Percentiles rank a stretch among this genome's conserved stretches.
These are phyloP conservation scores for Penicillium herquei DNA, from an alignment of 495 filamentous ascomycete genomes.

Conservation along the genomic window DNA sequence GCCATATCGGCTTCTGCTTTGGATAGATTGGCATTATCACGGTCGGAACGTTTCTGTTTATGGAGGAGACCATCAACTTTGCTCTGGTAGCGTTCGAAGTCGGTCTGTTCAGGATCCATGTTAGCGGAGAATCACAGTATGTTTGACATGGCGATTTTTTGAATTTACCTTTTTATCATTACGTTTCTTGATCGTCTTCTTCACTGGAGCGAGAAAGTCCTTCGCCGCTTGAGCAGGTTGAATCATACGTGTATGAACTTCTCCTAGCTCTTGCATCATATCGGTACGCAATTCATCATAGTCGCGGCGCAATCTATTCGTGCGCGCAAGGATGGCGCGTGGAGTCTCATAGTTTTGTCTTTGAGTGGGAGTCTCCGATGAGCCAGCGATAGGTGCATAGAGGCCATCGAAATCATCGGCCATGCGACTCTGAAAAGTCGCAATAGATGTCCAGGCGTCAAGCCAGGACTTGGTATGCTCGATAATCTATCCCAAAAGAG, in stretches of 20 bases:
- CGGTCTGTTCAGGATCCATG: constrained; percentile 42
- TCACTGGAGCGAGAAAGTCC: constrained; percentile 68
- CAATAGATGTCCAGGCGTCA: constrained; percentile 78
- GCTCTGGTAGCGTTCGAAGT: constrained; percentile 80
- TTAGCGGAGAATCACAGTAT: background rate
- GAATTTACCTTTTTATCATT: constrained; percentile 74
- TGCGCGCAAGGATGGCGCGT: constrained; percentile 60
- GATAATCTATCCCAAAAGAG: constrained; percentile 58
- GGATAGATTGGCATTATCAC: constrained; percentile 72
- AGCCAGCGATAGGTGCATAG: constrained; percentile 78
- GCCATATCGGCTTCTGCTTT: constrained; percentile 79
- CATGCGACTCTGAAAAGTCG: constrained; percentile 67
- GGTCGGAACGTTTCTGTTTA: constrained; percentile 69
- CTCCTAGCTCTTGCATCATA: constrained; percentile 67
- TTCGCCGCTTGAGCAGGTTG: constrained; percentile 71
- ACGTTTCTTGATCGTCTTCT: constrained; percentile 89
- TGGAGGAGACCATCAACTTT: constrained; percentile 67
- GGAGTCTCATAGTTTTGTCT: constrained; percentile 62
- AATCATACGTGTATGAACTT: constrained; percentile 72
- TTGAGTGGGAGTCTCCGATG: constrained; percentile 49
- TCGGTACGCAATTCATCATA: constrained; percentile 77
- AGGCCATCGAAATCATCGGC: constrained; percentile 71
- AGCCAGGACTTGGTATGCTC: constrained; percentile 80
- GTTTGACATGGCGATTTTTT: background rate
- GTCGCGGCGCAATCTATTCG: constrained; percentile 62